Conservation (phyloP, 225 moss, liverwort and hornwort genomes). For the Physcomitrium patens region DNA sequence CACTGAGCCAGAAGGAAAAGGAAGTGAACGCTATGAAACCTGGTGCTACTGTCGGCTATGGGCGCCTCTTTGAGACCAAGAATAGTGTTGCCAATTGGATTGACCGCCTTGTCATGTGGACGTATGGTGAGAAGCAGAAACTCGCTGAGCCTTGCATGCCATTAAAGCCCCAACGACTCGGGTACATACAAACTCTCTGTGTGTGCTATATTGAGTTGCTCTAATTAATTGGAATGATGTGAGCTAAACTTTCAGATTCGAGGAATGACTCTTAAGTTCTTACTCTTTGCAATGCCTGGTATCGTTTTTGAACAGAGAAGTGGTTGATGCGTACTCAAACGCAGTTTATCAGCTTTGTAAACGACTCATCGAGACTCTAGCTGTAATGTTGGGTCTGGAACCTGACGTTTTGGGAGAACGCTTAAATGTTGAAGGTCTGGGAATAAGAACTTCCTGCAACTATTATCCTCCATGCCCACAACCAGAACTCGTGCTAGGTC, state of each 20-base stretch:
- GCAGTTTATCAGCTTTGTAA: conserved; percentile 26
- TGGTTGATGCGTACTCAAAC: conserved; percentile 27
- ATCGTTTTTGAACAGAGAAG: conserved; percentile 19
- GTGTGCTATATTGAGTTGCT: too few relatives aligned
- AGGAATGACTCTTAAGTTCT: neutral
- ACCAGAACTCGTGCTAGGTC: conserved; percentile 44
- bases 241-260: too few relatives aligned
- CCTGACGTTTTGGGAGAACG: conserved; percentile 37
- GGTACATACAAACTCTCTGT: neutral
- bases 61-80: conserved; percentile 43
- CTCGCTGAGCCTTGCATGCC: conserved; percentile 46
- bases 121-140: conserved; percentile 34
- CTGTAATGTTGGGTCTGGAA: conserved; percentile 29
- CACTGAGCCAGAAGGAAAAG: conserved; percentile 45
- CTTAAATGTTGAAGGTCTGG: conserved; percentile 26
- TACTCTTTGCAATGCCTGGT: neutral
- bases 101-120: conserved; percentile 46
- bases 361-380: conserved; percentile 30
- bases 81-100: conserved; percentile 34
- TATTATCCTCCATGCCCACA: conserved; percentile 55
- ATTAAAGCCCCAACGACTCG: conserved; percentile 28
- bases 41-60: conserved; percentile 38
- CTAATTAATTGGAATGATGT: neutral
- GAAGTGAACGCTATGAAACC: conserved; percentile 46
- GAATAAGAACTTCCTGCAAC: conserved; percentile 49